Percentiles rank a stretch among this genome's conserved stretches.
Evolutionary conservation across 306 rosid species (phyloP).

Genomic region (Ceratonia siliqua): DNA sequence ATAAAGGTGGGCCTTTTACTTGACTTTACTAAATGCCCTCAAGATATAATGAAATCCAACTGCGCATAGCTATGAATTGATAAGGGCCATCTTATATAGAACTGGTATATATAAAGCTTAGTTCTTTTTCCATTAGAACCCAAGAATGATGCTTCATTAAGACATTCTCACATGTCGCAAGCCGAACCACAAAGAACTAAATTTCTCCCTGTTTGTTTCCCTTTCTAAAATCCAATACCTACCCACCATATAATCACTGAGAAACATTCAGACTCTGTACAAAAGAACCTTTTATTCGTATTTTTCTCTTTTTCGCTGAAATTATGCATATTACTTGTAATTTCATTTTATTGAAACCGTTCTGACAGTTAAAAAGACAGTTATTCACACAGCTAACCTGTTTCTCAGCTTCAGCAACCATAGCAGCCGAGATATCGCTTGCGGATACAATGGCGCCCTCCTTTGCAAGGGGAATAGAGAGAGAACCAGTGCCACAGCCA

Average conservation of each 20-base stretch:
- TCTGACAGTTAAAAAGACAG: background rate
- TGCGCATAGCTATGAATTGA: background rate
- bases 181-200: background rate
- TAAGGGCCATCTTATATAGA: background rate
- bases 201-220: background rate
- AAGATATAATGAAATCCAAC: background rate
- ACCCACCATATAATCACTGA: background rate
- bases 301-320: background rate
- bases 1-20: background rate
- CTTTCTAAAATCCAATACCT: background rate
- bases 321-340: background rate
- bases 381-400: conserved; percentile 44
- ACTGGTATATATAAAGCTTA: background rate
- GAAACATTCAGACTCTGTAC: background rate
- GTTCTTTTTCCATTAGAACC: background rate
- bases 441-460: conserved; percentile 76
- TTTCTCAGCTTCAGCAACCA: conserved; percentile 85
- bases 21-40: background rate
- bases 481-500: conserved; percentile 95
- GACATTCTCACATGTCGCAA: background rate
- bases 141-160: background rate
- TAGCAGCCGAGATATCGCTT: conserved; percentile 81
- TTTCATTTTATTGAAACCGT: background rate
- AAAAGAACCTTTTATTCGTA: background rate
- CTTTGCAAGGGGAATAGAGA: conserved; percentile 83